phyloP scores from a whole-genome alignment of 257 asterid genomes.

The Solanum clarkiae region DNA sequence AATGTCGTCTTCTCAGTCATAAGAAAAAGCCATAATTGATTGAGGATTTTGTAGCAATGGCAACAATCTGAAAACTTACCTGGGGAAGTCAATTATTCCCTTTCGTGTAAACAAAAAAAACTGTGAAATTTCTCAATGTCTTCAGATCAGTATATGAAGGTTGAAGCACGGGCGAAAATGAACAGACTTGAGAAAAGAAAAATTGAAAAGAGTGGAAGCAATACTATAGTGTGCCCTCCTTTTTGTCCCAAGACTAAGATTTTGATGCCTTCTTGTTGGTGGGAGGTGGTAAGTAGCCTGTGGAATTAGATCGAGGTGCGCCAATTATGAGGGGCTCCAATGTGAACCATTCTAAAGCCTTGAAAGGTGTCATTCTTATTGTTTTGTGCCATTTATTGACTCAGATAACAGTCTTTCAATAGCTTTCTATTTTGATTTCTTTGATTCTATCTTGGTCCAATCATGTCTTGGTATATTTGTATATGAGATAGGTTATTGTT shows the following conservation, averaged over 20 bases:
- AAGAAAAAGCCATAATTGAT: neutral
- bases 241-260: neutral
- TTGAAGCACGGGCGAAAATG: neutral
- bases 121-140: neutral
- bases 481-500: neutral
- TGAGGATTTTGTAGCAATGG: neutral
- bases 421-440: neutral
- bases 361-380: neutral
- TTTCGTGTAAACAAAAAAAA: neutral
- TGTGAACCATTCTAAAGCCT: neutral
- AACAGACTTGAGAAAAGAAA: neutral
- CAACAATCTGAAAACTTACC: neutral
- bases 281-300: neutral
- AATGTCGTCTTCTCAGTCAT: neutral
- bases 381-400: neutral
- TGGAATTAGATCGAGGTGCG: neutral
- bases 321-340: neutral
- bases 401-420: neutral
- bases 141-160: neutral
- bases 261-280: neutral
- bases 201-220: neutral
- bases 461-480: neutral
- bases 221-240: neutral
- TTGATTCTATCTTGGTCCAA: neutral
- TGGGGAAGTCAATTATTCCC: neutral